Evolutionary conservation across 257 asterid genomes (phyloP), one percentile per base, ranked within the genome.

Genomic region (Mentha longifolia): DNA sequence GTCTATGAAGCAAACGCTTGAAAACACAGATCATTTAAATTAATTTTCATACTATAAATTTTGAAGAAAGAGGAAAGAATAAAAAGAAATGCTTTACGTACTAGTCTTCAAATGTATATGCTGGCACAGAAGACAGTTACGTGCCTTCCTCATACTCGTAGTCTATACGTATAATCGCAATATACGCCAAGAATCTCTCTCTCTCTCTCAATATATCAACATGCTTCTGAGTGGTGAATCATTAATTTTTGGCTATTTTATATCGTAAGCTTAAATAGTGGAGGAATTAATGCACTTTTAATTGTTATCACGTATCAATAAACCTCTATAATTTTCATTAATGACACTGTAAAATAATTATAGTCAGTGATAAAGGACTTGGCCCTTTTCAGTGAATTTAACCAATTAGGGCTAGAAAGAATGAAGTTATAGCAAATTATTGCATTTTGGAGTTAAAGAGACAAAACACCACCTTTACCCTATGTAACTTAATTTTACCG

Each of bases 101-200:
- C 46, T 37, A 20, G 20, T 50, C 42, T 47, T 62, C 13, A 50
- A 72, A 65, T 45, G 25, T 41, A 43, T 46, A 74, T 58, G 74
- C 65, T 70, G 69, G 79, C 67, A 67, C 9, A 68, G 45, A 9
- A 41, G 15, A 57, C 50, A 45, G 59, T 67, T 78, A 78, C 80
- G 71, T 77, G 85, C 66, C 67, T 31, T 25, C 71, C 62, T 75
- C 78, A 67, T 54, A 77, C 78, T 72, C 81, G 74, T 79, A 71
- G 45, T 67, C 42, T 50, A 58, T 78, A 76, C 79, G 79, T 75
- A 78, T 68, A 57, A 25, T 68, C 64, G 15, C 70, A 63, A 68
- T 63, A 73, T 80, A 80, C 79, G 79, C 76, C 68, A 80, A 57
- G 81, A 66, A 80, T 80, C 19, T 75, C 59, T 60, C 61, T 47